These are phyloP conservation scores for Nicotiana obtusifolia DNA, from an alignment of 257 asterid species.

Conservation along the genomic window DNA sequence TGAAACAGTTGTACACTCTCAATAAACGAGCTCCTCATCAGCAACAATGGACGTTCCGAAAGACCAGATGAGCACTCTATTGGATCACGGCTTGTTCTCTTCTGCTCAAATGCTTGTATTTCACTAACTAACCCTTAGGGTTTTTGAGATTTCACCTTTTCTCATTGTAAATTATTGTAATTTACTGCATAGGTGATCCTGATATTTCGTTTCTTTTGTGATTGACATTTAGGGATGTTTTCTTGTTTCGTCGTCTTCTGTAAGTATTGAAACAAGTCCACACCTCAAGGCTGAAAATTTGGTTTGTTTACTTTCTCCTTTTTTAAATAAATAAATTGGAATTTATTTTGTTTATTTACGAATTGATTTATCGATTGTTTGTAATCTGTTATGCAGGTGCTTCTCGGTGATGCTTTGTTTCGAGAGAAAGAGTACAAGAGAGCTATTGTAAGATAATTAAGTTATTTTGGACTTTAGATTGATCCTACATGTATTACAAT, in stretches of 20 bases:
- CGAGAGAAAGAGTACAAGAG: slow-evolving; percentile 72
- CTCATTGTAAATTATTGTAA: not conserved
- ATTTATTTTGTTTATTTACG: not conserved
- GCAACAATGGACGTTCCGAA: slow-evolving; percentile 62
- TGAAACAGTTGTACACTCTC: not conserved
- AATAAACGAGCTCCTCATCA: not conserved
- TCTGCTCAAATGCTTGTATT: slow-evolving; percentile 86
- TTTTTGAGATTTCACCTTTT: not conserved
- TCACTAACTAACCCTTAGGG: not conserved
- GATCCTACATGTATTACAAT: not conserved
- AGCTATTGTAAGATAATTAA: slow-evolving; percentile 65
- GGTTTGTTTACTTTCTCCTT: slow-evolving; percentile 40
- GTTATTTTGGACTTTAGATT: not conserved
- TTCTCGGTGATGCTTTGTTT: slow-evolving; percentile 72
- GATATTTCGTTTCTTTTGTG: not conserved
- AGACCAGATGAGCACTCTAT: slow-evolving; percentile 61
- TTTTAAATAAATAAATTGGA: not conserved
- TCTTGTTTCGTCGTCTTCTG: slow-evolving; percentile 72
- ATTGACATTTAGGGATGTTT: slow-evolving; percentile 58
- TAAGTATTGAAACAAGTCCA: slow-evolving; percentile 63
- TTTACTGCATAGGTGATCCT: not conserved
- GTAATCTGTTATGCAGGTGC: slow-evolving; percentile 41
- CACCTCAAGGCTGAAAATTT: slow-evolving; percentile 82
- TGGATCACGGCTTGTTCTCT: slow-evolving; percentile 76
- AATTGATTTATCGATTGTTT: not conserved